A percentile compares a stretch with the other conserved stretches of the same genome.
These are phyloP conservation scores for Fusarium setosum DNA, from an alignment of 2,329 filamentous ascomycete genomes.

Conservation along the genomic window DNA sequence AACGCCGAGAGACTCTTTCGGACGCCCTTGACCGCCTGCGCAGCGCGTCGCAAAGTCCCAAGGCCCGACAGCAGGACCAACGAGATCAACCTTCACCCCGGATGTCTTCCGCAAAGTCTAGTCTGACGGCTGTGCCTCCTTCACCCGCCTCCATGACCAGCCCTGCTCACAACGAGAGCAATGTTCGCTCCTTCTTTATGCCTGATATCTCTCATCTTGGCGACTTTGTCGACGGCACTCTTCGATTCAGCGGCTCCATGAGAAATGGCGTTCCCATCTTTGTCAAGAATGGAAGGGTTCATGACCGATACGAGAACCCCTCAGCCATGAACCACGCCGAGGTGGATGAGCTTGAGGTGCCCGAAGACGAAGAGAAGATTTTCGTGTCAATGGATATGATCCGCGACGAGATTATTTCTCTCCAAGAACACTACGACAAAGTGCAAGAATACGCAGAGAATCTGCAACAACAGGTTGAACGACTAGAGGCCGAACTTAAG, in stretches of 20 bases:
- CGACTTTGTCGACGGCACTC: constrained; percentile 66
- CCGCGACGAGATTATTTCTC: constrained; percentile 65
- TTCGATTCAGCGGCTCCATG: constrained; percentile 62
- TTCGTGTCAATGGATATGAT: constrained; percentile 73
- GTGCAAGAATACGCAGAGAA: constrained; percentile 65
- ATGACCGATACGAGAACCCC: constrained; percentile 54
- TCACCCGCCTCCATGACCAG: constrained; percentile 50
- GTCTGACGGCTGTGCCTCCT: constrained; percentile 54
- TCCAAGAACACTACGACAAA: constrained; percentile 67
- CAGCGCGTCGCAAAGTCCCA: constrained; percentile 49
- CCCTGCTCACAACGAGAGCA: constrained; percentile 52
- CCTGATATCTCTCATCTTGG: constrained; percentile 66
- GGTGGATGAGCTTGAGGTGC: constrained; percentile 62
- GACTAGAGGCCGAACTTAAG: constrained; percentile 61
- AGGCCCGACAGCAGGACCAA: constrained; percentile 36
- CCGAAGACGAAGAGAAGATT: constrained; percentile 66
- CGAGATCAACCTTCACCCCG: constrained; percentile 47
- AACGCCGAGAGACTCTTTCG: constrained; percentile 47
- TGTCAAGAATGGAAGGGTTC: constrained; percentile 64
- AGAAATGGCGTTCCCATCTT: constrained; percentile 67
- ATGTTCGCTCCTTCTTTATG: constrained; percentile 64
- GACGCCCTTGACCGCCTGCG: constrained; percentile 50
- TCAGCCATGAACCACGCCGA: constrained; percentile 55
- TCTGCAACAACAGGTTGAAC: constrained; percentile 63
- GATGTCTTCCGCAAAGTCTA: constrained; percentile 54